phyloP scores from a whole-genome alignment of 2,329 filamentous ascomycete species.

The Fusarium heterosporum region DNA sequence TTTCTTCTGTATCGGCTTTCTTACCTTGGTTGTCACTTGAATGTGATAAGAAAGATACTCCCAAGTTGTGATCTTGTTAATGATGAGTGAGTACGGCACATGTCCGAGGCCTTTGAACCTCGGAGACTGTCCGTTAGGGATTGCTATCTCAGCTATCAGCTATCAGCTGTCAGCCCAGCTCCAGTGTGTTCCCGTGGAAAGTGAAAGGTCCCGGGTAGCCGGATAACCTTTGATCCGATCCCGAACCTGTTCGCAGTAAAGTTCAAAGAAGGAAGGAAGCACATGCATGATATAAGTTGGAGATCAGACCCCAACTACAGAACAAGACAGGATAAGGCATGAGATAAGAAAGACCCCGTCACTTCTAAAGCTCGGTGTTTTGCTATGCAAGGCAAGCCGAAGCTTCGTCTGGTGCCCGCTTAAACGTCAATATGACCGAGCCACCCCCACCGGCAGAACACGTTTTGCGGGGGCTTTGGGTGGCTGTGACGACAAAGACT shows the following conservation, averaged over 20 bases:
- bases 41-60: background rate
- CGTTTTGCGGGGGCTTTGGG: slow-evolving; percentile 21
- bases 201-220: slow-evolving; percentile 7
- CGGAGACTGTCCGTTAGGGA: slow-evolving; percentile 35
- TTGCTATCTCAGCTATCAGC: background rate
- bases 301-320: slow-evolving; percentile 3
- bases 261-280: background rate
- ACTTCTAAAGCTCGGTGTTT: slow-evolving; percentile 32
- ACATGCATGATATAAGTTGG: slow-evolving; percentile 14
- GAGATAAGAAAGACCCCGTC: slow-evolving; percentile 1
- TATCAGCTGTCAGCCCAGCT: slow-evolving; percentile 1
- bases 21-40: background rate
- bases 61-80: background rate
- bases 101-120: slow-evolving; percentile 32
- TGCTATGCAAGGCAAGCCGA: background rate
- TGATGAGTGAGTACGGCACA: slow-evolving; percentile 25
- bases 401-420: slow-evolving; percentile 23
- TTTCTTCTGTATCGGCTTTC: background rate
- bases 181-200: background rate
- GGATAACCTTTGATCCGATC: slow-evolving; percentile 37
- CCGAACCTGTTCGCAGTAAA: slow-evolving; percentile 4
- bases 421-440: slow-evolving; percentile 43
- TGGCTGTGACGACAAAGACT: slow-evolving; percentile 28
- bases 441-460: slow-evolving; percentile 43
- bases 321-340: background rate